Evolutionary conservation across 305 asterid species (phyloP).

Genomic region (Euphrasia arctica): DNA sequence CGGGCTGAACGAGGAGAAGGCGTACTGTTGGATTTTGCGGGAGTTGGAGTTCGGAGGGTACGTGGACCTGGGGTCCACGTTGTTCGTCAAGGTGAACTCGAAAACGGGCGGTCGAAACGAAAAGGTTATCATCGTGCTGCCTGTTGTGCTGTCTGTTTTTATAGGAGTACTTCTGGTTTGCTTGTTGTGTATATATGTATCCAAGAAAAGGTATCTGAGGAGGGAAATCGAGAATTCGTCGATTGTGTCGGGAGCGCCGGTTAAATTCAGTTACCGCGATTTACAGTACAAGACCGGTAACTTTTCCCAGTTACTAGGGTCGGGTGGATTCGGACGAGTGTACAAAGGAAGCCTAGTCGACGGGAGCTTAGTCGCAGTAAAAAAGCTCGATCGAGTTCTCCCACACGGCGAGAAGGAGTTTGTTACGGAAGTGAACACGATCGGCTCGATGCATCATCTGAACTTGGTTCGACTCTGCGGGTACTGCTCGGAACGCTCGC

Average conservation of each 20-base stretch:
- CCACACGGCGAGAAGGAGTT: constrained; percentile 89
- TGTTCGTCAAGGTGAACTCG: constrained; percentile 68
- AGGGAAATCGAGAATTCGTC: constrained; percentile 61
- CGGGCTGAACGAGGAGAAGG: constrained; percentile 69
- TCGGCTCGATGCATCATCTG: constrained; percentile 92
- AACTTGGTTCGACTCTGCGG: constrained; percentile 80
- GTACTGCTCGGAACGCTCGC: constrained; percentile 67
- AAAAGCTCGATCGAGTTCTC: constrained; percentile 73
- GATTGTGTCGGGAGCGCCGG: constrained; percentile 64
- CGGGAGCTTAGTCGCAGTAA: constrained; percentile 76
- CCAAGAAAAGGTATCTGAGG: constrained; percentile 46
- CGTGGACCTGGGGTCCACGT: constrained; percentile 69
- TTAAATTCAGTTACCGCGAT: constrained; percentile 66
- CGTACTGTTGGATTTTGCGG: constrained; percentile 81
- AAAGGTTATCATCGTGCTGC: constrained; percentile 58
- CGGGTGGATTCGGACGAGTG: constrained; percentile 84
- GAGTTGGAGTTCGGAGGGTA: constrained; percentile 77
- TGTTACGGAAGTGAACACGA: constrained; percentile 78
- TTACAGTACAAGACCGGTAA: constrained; percentile 56
- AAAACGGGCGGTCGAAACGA: constrained; percentile 26
- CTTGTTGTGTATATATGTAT: constrained; percentile 50
- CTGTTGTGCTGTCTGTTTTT: constrained; percentile 53
- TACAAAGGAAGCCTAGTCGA: constrained; percentile 71
- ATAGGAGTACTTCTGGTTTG: constrained; percentile 52
- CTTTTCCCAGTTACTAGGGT: constrained; percentile 48